These are phyloP conservation scores for Scutellaria baicalensis DNA, from an alignment of 257 asterid species.

Conservation along the genomic window DNA sequence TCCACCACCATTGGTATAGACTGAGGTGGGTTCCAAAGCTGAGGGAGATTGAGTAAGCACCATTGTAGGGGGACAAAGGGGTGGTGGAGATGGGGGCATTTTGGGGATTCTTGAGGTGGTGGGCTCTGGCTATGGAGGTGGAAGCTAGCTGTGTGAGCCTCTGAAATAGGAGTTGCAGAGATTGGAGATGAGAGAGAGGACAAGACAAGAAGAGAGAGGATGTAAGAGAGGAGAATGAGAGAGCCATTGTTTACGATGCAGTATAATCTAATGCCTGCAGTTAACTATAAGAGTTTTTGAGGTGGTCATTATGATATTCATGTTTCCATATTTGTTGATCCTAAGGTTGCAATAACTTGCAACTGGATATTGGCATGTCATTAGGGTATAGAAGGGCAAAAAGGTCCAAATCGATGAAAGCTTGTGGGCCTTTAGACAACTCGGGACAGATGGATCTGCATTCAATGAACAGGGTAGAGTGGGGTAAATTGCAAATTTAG, in stretches of 20 bases:
- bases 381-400: neutral
- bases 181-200: conserved; percentile 14
- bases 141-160: conserved; percentile 54
- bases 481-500: too few relatives aligned
- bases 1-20: conserved; percentile 57
- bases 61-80: conserved; percentile 60
- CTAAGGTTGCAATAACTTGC: conserved; percentile 17
- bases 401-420: conserved; percentile 10
- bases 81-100: conserved; percentile 36
- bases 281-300: conserved; percentile 1
- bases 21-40: conserved; percentile 91
- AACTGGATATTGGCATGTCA: conserved; percentile 30
- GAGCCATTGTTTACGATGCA: conserved; percentile 34
- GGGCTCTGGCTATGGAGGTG: conserved; percentile 66
- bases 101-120: conserved; percentile 46
- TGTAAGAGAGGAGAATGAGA: conserved; percentile 18
- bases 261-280: neutral
- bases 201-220: neutral
- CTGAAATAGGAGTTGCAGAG: conserved; percentile 38
- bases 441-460: conserved; percentile 21
- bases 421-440: conserved; percentile 24
- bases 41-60: conserved; percentile 75
- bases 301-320: neutral
- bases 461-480: conserved; percentile 23
- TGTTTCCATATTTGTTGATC: conserved; percentile 2